A percentile compares a stretch with the other conserved stretches of the same genome.
Conservation (phyloP, 805 yeast species). For the Metschnikowia continentalis region DNA sequence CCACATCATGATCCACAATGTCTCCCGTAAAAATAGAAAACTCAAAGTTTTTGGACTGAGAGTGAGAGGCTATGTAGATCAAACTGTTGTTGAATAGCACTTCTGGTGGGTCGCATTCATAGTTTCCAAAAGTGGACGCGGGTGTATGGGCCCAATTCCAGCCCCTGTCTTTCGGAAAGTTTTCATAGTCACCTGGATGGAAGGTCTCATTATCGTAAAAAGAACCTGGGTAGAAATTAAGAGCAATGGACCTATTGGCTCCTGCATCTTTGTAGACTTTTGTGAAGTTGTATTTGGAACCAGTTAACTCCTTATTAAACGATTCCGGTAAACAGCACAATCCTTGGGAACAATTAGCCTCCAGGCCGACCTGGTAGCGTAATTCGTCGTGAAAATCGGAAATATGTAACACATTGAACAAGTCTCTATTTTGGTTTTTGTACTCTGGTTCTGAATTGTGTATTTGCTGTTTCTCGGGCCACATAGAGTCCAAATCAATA, state of each 20-base stretch:
- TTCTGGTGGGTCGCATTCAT: constrained; percentile 65
- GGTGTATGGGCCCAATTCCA: constrained; percentile 40
- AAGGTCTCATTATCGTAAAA: constrained; percentile 24
- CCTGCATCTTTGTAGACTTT: constrained; percentile 19
- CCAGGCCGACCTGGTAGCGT: constrained; percentile 51
- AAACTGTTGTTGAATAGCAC: constrained; percentile 56
- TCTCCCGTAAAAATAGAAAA: constrained; percentile 73
- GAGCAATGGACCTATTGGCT: constrained; percentile 12
- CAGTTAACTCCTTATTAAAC: constrained; percentile 28
- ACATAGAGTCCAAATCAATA: constrained; percentile 28
- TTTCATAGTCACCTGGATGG: constrained; percentile 32
- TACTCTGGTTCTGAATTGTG: constrained; percentile 29
- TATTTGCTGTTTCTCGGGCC: constrained; percentile 33
- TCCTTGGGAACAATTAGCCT: constrained; percentile 51
- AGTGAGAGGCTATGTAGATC: constrained; percentile 35
- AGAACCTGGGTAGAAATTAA: constrained; percentile 31
- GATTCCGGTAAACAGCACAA: constrained; percentile 62
- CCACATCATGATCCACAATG: constrained; percentile 63
- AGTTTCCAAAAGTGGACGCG: constrained; percentile 59
- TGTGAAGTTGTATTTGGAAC: constrained; percentile 28
- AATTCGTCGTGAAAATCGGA: constrained; percentile 64
- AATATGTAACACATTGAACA: constrained; percentile 60
- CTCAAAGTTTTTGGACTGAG: constrained; percentile 41
- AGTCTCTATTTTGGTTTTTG: constrained; percentile 23
- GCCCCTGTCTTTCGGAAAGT: constrained; percentile 24